Evolutionary conservation across 345 rosid genomes (phyloP).

Genomic region (Euphorbia peplus): DNA sequence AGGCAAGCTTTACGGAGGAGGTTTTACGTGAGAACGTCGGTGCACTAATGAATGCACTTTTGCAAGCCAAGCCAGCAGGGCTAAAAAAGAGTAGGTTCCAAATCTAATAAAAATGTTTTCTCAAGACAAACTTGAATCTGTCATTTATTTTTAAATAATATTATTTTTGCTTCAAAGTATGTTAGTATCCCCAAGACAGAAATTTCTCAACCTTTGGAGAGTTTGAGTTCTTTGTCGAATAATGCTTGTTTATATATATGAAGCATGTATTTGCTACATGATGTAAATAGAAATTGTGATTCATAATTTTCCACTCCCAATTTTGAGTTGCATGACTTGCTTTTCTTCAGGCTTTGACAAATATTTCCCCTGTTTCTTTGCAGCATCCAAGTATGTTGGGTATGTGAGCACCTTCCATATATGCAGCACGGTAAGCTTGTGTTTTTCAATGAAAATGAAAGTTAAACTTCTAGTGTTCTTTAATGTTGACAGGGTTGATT

Average conservation of each 20-base stretch:
- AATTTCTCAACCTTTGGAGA: neutral
- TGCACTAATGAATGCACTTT: slow-evolving; percentile 87
- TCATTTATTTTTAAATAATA: neutral
- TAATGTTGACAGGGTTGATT: neutral
- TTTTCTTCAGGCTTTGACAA: slow-evolving; percentile 4
- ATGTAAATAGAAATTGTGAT: slow-evolving; percentile 1
- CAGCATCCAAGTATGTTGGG: slow-evolving; percentile 96
- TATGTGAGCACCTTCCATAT: slow-evolving; percentile 66
- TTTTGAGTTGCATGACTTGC: too few relatives aligned
- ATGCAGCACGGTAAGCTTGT: slow-evolving; percentile 72
- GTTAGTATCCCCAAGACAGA: neutral
- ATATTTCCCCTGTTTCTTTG: slow-evolving; percentile 18
- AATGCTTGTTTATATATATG: neutral
- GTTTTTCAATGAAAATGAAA: neutral
- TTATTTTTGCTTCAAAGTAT: neutral
- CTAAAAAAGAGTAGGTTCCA: slow-evolving; percentile 76
- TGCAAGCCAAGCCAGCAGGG: slow-evolving; percentile 91
- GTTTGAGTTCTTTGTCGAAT: neutral
- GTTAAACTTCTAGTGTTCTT: slow-evolving; percentile 7
- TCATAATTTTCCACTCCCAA: neutral
- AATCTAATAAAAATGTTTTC: slow-evolving; percentile 6
- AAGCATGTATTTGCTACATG: neutral
- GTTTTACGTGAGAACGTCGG: slow-evolving; percentile 75
- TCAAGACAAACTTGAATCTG: neutral
- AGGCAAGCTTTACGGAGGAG: slow-evolving; percentile 75